Conservation (phyloP, 306 rosid species). For the Rosa multiflora region DNA sequence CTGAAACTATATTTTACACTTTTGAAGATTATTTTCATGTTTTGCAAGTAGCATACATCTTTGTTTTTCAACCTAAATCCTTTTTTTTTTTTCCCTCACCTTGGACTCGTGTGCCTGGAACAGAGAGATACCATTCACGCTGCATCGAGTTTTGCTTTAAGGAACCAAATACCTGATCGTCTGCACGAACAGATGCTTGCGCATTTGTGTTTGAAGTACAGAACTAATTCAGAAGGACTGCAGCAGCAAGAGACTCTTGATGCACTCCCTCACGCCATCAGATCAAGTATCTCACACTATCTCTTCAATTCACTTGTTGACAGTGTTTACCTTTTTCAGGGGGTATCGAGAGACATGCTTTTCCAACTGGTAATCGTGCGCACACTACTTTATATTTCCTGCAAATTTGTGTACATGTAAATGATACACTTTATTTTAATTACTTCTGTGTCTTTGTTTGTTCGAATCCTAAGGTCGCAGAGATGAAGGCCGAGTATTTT, state of each 20-base stretch:
- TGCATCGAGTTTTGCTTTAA: conserved; percentile 58
- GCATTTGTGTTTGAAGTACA: conserved; percentile 68
- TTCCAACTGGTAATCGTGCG: conserved; percentile 71
- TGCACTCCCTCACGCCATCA: conserved; percentile 80
- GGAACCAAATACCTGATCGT: conserved; percentile 64
- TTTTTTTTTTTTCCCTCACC: background rate
- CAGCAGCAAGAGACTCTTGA: conserved; percentile 82
- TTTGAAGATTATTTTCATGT: background rate
- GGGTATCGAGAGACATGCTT: conserved; percentile 68
- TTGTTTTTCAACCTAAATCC: background rate
- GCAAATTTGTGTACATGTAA: background rate
- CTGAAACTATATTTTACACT: background rate
- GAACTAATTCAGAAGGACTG: conserved; percentile 78
- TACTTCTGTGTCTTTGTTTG: conserved; percentile 16
- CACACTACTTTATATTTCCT: background rate
- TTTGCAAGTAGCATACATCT: background rate
- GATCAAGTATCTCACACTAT: conserved; percentile 59
- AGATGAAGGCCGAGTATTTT: conserved; percentile 89
- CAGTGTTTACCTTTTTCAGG: conserved; percentile 58
- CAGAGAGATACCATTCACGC: conserved; percentile 77
- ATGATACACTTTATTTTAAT: background rate
- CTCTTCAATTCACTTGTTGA: conserved; percentile 64
- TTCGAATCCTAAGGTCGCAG: conserved; percentile 58
- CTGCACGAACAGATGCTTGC: conserved; percentile 82
- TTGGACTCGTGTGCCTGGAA: conserved; percentile 19